phyloP scores from a whole-genome alignment of 2,329 filamentous ascomycete species.

The Verruconis gallopava region DNA sequence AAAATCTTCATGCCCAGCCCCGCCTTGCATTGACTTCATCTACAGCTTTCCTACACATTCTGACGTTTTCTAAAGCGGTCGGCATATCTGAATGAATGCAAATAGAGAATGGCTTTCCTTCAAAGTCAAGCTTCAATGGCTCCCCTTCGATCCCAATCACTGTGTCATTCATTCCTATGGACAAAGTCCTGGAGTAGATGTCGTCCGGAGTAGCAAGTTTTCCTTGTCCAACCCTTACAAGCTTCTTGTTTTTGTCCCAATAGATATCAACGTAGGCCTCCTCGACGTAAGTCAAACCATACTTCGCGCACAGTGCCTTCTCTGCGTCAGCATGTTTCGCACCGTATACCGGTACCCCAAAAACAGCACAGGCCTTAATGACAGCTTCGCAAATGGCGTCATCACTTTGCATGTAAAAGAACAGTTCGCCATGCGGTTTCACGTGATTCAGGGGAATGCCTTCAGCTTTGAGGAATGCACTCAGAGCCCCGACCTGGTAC shows the following conservation, averaged over 20 bases:
- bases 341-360: conserved; percentile 36
- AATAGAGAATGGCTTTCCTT: conserved; percentile 17
- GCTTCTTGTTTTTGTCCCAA: conserved; percentile 36
- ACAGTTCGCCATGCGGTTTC: conserved; percentile 49
- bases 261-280: conserved; percentile 46
- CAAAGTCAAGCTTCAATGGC: conserved; percentile 15
- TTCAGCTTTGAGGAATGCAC: conserved; percentile 46
- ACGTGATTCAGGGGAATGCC: conserved; percentile 45
- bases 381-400: conserved; percentile 39
- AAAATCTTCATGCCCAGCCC: background rate
- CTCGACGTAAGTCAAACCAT: conserved; percentile 38
- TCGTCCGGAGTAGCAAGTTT: conserved; percentile 25
- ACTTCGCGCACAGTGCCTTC: conserved; percentile 27
- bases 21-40: conserved; percentile 15
- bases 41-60: conserved; percentile 15
- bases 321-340: conserved; percentile 42
- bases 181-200: conserved; percentile 13
- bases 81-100: conserved; percentile 22
- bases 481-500: conserved; percentile 52
- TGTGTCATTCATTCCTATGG: conserved; percentile 12
- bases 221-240: conserved; percentile 47
- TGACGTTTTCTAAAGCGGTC: conserved; percentile 17
- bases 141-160: conserved; percentile 10
- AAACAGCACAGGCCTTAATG: conserved; percentile 38
- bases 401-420: conserved; percentile 43